Evolutionary conservation across 306 rosid genomes (phyloP).

Genomic region (Spatholobus suberectus): DNA sequence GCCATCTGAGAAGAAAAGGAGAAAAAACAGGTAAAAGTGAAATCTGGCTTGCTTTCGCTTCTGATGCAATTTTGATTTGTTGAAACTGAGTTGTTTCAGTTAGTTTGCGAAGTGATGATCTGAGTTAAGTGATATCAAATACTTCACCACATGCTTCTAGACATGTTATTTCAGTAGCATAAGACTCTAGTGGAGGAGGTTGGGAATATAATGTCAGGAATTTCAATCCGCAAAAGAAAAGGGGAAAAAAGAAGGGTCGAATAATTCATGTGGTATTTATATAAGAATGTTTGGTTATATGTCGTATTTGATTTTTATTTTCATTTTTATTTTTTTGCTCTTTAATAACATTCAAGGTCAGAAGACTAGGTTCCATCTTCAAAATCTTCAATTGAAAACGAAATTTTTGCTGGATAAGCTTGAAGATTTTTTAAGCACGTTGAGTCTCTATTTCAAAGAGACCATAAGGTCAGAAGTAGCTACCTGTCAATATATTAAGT

Average conservation of each 20-base stretch:
- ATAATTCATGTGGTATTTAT: no score
- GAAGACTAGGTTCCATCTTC: background rate
- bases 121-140: conserved; percentile 10
- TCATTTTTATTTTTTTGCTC: background rate
- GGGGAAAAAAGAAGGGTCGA: background rate
- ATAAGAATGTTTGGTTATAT: no score
- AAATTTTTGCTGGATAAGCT: background rate
- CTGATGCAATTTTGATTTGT: conserved; percentile 46
- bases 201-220: background rate
- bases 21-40: conserved; percentile 32
- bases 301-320: background rate
- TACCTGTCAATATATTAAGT: no score
- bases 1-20: background rate
- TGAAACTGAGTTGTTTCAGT: conserved; percentile 50
- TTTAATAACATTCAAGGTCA: background rate
- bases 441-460: conserved; percentile 17
- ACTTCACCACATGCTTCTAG: background rate
- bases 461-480: background rate
- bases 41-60: conserved; percentile 36
- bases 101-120: conserved; percentile 41
- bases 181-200: background rate
- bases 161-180: background rate
- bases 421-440: no score
- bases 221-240: background rate
- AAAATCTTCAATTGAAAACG: conserved; percentile 7